Conservation (phyloP, 495 filamentous ascomycete genomes). For the Neurospora discreta region DNA sequence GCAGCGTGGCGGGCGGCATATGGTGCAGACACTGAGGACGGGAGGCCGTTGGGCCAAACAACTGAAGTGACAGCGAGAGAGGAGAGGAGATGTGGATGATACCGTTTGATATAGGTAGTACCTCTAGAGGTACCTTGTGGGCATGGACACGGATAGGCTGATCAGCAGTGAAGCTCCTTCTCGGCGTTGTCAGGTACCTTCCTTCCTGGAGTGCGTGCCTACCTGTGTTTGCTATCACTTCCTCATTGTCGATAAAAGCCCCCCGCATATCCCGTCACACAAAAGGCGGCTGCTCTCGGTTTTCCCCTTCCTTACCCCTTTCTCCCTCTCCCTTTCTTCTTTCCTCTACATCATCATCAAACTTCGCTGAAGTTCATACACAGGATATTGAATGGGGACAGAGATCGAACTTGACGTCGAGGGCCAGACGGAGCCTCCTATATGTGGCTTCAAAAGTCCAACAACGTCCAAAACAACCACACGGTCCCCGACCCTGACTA, state of each 20-base stretch:
- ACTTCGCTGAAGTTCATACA: not conserved
- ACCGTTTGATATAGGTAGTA: not conserved
- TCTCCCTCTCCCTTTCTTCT: not conserved
- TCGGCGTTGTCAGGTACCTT: not conserved
- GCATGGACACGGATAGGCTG: not conserved
- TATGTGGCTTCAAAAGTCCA: conserved; percentile 32
- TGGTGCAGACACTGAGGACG: not conserved
- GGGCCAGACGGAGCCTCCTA: conserved; percentile 41
- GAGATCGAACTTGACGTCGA: conserved; percentile 35
- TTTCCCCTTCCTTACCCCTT: not conserved
- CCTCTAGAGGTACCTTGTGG: not conserved
- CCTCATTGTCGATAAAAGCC: not conserved
- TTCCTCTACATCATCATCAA: not conserved
- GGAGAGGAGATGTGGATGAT: not conserved
- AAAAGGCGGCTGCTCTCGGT: not conserved
- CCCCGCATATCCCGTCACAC: not conserved
- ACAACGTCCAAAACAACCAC: conserved; percentile 11
- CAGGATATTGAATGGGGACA: conserved; percentile 34
- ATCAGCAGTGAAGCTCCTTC: not conserved
- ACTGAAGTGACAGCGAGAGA: not conserved
- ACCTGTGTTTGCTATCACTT: not conserved
- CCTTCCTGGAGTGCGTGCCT: not conserved
- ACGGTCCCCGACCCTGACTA: conserved; percentile 12
- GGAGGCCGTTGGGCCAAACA: not conserved
- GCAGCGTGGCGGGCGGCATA: not conserved